A percentile compares a stretch with the other conserved stretches of the same genome.
These are phyloP conservation scores for Colletotrichum karsti DNA, from an alignment of 2,329 filamentous ascomycete species.

Conservation along the genomic window DNA sequence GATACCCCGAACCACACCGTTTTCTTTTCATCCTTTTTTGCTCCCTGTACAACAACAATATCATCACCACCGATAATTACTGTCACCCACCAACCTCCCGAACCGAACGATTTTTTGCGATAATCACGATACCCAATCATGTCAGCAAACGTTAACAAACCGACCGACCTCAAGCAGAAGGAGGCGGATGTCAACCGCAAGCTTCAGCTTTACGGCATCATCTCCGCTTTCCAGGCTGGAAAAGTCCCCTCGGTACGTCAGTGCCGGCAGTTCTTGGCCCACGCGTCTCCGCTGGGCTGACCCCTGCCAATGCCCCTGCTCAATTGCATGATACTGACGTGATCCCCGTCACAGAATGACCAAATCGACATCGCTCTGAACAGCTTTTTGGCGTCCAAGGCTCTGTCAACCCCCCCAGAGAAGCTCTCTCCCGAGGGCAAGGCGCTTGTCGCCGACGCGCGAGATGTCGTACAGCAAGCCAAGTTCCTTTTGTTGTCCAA, in stretches of 20 bases:
- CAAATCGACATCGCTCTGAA: conserved; percentile 96
- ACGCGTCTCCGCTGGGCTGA: neutral
- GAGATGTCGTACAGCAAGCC: conserved; percentile 82
- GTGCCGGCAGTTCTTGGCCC: conserved; percentile 3
- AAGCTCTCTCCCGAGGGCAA: conserved; percentile 86
- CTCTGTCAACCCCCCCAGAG: conserved; percentile 74
- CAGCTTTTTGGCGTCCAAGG: conserved; percentile 79
- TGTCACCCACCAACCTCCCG: neutral
- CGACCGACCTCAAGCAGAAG: conserved; percentile 77
- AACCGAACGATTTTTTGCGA: neutral
- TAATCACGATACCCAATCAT: conserved; percentile 34
- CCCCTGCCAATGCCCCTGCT: neutral
- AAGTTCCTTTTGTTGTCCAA: conserved; percentile 89
- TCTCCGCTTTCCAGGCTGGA: conserved; percentile 83
- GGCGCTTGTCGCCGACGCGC: conserved; percentile 79
- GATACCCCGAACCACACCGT: conserved; percentile 17
- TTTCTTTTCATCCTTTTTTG: neutral
- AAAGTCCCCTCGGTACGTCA: conserved; percentile 85
- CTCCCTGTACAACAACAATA: neutral
- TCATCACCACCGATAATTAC: conserved; percentile 1
- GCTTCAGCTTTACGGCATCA: conserved; percentile 93
- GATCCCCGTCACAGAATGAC: conserved; percentile 71
- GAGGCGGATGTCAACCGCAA: conserved; percentile 92
- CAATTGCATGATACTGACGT: conserved; percentile 16
- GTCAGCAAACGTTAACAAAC: conserved; percentile 71